phyloP scores from a whole-genome alignment of 371 early-diverging fungal species.

The Rhizopus sp. region DNA sequence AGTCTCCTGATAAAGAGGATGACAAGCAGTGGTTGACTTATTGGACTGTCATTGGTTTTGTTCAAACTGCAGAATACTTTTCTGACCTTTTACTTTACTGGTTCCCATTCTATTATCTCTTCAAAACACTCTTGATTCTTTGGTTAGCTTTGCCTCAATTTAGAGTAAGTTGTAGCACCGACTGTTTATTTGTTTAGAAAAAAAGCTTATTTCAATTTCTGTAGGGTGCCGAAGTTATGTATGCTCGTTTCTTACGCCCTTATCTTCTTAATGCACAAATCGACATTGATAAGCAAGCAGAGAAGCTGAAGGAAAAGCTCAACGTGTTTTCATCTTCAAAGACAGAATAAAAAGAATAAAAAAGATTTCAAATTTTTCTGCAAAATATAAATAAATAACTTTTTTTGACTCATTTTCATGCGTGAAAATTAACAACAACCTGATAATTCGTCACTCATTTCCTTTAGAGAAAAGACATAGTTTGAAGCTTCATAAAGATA shows the following conservation, averaged over 20 bases:
- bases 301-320: constrained; percentile 21
- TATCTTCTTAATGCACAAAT: constrained; percentile 36
- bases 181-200: neutral
- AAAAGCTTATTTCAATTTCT: constrained; percentile 5
- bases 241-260: constrained; percentile 47
- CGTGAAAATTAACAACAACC: too few species aligned
- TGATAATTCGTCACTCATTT: too few species aligned
- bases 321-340: constrained; percentile 11
- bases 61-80: constrained; percentile 86
- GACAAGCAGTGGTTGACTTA: constrained; percentile 91
- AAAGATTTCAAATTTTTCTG: neutral
- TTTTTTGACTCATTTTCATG: too few species aligned
- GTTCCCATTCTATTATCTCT: constrained; percentile 92
- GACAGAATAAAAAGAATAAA: constrained; percentile 12
- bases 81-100: constrained; percentile 82
- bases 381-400: too few species aligned
- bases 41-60: constrained; percentile 86
- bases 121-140: constrained; percentile 86
- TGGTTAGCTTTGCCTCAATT: constrained; percentile 84
- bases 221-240: constrained; percentile 49
- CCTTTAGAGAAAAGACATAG: too few species aligned
- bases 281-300: constrained; percentile 16
- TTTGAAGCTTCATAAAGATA: too few species aligned
- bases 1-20: constrained; percentile 73
- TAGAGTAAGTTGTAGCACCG: constrained; percentile 51